phyloP scores from a whole-genome alignment of 176 grass and related monocot genomes.

The Guadua angustifolia region DNA sequence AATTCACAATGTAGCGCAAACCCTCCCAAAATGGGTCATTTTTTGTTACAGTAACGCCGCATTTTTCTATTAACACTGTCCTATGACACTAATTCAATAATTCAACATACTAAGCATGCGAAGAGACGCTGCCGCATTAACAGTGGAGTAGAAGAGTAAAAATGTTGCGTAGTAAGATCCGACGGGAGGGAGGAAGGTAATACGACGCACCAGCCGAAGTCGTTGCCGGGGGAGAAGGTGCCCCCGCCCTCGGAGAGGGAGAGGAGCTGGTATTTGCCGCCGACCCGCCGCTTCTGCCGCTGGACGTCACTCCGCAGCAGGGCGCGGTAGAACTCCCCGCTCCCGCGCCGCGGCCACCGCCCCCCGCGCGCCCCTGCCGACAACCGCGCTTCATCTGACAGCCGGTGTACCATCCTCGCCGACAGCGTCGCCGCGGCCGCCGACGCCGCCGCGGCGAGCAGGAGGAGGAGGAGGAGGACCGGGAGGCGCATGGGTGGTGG shows the following conservation, averaged over 20 bases:
- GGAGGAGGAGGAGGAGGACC: conserved; percentile 26
- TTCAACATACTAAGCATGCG: not conserved
- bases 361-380: conserved; percentile 34
- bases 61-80: conserved; percentile 6
- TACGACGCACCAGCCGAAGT: conserved; percentile 76
- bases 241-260: conserved; percentile 63
- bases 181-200: not conserved
- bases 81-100: not conserved
- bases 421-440: conserved; percentile 48
- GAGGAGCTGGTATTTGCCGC: conserved; percentile 56
- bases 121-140: not conserved
- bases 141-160: not conserved
- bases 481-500: conserved; percentile 49
- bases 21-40: not conserved
- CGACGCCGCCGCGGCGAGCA: conserved; percentile 30
- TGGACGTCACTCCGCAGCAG: conserved; percentile 77
- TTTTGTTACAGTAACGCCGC: too few species aligned
- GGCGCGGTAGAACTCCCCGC: conserved; percentile 69
- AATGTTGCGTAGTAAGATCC: conserved; percentile 21
- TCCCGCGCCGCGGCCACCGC: conserved; percentile 68
- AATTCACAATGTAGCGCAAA: conserved; percentile 27
- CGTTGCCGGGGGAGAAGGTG: conserved; percentile 60
- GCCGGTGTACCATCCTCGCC: conserved; percentile 75
- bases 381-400: conserved; percentile 78
- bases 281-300: conserved; percentile 66